These are phyloP conservation scores for Eutrema japonicum DNA, from an alignment of 345 rosid species.

Conservation along the genomic window DNA sequence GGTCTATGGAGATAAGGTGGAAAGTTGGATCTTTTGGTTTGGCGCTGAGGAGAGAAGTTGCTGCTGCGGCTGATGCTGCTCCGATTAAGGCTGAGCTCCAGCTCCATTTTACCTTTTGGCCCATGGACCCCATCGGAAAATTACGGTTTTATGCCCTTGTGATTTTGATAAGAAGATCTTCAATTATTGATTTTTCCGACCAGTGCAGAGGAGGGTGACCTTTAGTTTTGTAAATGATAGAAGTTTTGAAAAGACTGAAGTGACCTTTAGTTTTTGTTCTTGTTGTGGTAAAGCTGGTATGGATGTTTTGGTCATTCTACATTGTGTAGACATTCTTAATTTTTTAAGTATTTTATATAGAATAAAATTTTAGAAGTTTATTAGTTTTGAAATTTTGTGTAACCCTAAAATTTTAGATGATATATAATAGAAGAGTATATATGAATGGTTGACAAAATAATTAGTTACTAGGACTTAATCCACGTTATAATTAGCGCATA, in stretches of 20 bases:
- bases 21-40: slow-evolving; percentile 92
- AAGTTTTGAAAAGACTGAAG: neutral
- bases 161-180: neutral
- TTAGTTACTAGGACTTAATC: too few species aligned
- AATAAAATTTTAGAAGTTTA: too few species aligned
- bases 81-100: slow-evolving; percentile 78
- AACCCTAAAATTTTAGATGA: too few species aligned
- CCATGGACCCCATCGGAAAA: slow-evolving; percentile 25
- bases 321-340: too few species aligned
- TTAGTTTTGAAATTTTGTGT: too few species aligned
- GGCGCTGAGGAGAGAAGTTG: slow-evolving; percentile 49
- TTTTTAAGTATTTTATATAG: too few species aligned
- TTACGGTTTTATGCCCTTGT: slow-evolving; percentile 9
- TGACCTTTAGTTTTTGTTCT: neutral
- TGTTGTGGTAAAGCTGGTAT: neutral
- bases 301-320: too few species aligned
- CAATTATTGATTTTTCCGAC: neutral
- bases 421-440: too few species aligned
- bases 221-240: neutral
- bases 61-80: slow-evolving; percentile 66
- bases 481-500: too few species aligned
- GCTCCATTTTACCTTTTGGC: slow-evolving; percentile 67
- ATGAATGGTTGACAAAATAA: too few species aligned
- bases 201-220: neutral
- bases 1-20: slow-evolving; percentile 71